Evolutionary conservation across 495 filamentous ascomycete species (phyloP), one percentile per base, ranked within the genome.

Genomic region (Talaromyces wortmannii): DNA sequence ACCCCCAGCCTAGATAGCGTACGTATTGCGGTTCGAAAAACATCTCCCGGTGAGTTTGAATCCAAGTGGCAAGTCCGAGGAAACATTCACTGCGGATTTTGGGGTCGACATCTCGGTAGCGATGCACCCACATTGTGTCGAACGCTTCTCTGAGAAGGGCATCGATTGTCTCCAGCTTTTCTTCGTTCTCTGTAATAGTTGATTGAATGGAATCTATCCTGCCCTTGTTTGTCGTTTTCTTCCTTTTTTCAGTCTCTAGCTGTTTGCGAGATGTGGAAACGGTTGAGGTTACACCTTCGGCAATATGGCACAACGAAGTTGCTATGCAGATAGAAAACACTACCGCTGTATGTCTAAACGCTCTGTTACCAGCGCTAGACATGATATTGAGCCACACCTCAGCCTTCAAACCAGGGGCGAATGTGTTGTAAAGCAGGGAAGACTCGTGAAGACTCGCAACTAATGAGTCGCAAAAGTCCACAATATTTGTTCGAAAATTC

Each of bases 261-360:
- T 92, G 91, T 52, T 90, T 87, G 53, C 84, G 80, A 18, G 87
- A 86, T 42, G 84, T 89, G 46, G 88, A 87, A 44, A 86, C 79
- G 3, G 80, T 84, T 4, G 87, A 83, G 12, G 83, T 82, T 32
- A 87, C 65, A 23, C 83, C 80, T 13, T 75, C 75, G 2, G 82
- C 84, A 17, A 89, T 71, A 30, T 78, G 69, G 59, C 84, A 86
- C 31, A 98, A 71, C 0, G 84, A 76, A 48, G 77, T 88, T 48
- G 87, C 82, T 56, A 96, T 85, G 17, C 86, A 77, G 31, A 97
- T 74, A 3, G 86, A 82, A 12, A 90, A 81, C 5, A 95, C 79
- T 1, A 92, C 95, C 2, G 91, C 85, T 0, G 94, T 98, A 67
- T 97, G 95, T 52, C 94, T 78, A 68, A 98, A 96, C 5, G 94